Conservation (phyloP, 1,284 basidiomycete species). For the Phlebopus sp. region DNA sequence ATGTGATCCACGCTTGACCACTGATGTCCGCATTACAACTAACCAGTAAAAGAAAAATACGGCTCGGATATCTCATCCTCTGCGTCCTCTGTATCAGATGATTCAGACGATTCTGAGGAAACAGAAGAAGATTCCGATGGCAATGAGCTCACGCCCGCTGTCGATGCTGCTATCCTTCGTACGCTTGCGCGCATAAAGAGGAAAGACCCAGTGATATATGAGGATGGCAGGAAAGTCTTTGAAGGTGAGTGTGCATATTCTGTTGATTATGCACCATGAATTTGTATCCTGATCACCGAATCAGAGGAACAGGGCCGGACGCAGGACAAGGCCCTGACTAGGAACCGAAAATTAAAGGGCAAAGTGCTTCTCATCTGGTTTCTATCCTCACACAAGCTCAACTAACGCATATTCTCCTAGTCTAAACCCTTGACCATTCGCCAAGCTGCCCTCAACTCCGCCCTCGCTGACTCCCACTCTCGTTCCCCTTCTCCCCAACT, state of each 20-base stretch:
- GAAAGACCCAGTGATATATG: conserved; percentile 84
- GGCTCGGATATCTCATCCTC: conserved; percentile 63
- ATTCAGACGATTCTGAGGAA: conserved; percentile 68
- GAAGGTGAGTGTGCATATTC: conserved; percentile 50
- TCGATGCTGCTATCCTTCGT: conserved; percentile 93
- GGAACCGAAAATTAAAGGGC: conserved; percentile 38
- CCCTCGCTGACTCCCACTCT: conserved; percentile 52
- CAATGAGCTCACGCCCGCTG: conserved; percentile 89
- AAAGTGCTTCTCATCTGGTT: conserved; percentile 42
- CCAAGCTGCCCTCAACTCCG: conserved; percentile 56
- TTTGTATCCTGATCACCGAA: neutral
- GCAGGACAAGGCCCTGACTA: conserved; percentile 23
- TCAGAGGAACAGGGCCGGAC: conserved; percentile 67
- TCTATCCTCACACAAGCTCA: neutral
- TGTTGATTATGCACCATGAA: neutral
- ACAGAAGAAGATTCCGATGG: conserved; percentile 95
- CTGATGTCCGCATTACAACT: neutral
- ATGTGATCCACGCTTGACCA: neutral
- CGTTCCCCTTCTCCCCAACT: conserved; percentile 44
- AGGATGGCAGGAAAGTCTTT: conserved; percentile 69
- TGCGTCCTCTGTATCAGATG: conserved; percentile 75
- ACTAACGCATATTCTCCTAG: conserved; percentile 25
- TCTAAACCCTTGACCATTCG: conserved; percentile 62
- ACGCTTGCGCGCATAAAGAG: conserved; percentile 86
- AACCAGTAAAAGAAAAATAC: conserved; percentile 80